Conservation (phyloP, 805 yeast species). For the Yarrowia deformans region DNA sequence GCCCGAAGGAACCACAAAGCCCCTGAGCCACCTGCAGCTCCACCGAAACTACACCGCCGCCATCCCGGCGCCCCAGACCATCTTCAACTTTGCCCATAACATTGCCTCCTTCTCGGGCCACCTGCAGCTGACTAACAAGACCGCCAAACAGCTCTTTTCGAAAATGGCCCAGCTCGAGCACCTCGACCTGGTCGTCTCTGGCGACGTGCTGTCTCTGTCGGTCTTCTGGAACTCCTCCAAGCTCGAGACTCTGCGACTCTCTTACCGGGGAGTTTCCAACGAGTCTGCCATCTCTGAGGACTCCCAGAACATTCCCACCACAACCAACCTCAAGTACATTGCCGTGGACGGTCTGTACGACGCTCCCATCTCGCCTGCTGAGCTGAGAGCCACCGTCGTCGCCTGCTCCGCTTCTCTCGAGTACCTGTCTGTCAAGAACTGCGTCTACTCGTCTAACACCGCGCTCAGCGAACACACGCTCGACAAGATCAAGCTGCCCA, state of each 20-base stretch:
- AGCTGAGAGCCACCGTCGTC: conserved; percentile 20
- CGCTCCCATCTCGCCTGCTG: not conserved
- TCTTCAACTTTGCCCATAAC: conserved; percentile 9
- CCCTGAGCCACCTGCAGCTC: conserved; percentile 26
- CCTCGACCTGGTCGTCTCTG: conserved; percentile 16
- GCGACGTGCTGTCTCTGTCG: conserved; percentile 1
- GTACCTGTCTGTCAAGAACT: conserved; percentile 32
- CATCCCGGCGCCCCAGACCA: not conserved
- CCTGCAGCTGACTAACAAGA: conserved; percentile 1
- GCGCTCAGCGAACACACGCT: conserved; percentile 4
- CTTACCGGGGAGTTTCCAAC: not conserved
- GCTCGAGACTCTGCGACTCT: conserved; percentile 21
- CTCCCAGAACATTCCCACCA: not conserved
- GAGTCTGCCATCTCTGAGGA: not conserved
- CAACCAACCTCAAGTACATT: conserved; percentile 20
- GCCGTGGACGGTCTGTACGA: conserved; percentile 24
- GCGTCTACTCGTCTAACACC: not conserved
- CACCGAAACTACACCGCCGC: conserved; percentile 13
- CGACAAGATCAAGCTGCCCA: conserved; percentile 38
- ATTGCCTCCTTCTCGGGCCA: conserved; percentile 35
- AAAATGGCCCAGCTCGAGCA: conserved; percentile 22
- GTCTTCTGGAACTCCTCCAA: conserved; percentile 27
- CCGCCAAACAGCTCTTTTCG: conserved; percentile 4
- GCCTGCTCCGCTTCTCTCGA: conserved; percentile 4
- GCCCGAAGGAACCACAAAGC: not conserved